phyloP scores from a whole-genome alignment of 495 filamentous ascomycete species.

The Niebla homalea region DNA sequence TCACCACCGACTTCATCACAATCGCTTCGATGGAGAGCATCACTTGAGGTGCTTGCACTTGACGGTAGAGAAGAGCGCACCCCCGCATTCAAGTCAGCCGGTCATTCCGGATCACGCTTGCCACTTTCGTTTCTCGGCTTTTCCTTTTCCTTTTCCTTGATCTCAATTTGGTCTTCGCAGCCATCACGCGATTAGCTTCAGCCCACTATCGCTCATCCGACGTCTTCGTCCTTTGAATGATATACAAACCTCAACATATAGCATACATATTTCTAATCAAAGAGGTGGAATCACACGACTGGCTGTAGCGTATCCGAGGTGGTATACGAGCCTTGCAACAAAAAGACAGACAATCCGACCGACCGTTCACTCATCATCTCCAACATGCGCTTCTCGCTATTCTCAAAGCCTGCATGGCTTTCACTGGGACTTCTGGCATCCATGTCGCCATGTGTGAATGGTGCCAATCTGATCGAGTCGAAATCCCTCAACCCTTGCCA shows the following conservation, averaged over 20 bases:
- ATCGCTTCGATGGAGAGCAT: not conserved
- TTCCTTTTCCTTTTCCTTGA: not conserved
- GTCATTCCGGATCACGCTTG: not conserved
- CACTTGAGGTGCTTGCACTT: not conserved
- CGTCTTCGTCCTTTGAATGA: not conserved
- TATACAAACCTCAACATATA: not conserved
- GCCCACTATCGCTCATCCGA: not conserved
- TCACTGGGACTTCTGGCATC: constrained; percentile 27
- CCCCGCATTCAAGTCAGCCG: not conserved
- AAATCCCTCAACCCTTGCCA: constrained; percentile 69
- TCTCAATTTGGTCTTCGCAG: not conserved
- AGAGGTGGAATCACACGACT: not conserved
- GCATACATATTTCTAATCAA: not conserved
- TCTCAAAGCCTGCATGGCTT: constrained; percentile 11
- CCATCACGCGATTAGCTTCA: not conserved
- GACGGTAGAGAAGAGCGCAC: not conserved
- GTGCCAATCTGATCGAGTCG: constrained; percentile 45
- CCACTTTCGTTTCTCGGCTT: not conserved
- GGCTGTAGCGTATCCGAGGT: not conserved
- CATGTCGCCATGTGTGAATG: constrained; percentile 27
- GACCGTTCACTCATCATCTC: not conserved
- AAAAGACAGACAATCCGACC: not conserved
- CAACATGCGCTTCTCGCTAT: constrained; percentile 23
- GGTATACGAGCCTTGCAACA: not conserved
- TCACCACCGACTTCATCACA: not conserved